Evolutionary conservation across 768 basidiomycete species (phyloP).

Genomic region (Daedaleopsis sinensis): DNA sequence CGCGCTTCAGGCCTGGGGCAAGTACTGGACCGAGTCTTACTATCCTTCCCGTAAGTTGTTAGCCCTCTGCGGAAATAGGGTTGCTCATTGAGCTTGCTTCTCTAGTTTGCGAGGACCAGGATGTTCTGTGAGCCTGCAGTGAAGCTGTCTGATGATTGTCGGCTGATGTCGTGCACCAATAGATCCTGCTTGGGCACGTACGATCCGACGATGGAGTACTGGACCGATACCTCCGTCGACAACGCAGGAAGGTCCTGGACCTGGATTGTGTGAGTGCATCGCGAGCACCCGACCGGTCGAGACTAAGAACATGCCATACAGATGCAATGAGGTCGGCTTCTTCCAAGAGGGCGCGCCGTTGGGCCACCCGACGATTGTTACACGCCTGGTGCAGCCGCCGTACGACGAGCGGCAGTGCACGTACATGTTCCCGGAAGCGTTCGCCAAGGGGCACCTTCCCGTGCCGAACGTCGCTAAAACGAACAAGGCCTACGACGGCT

Average conservation of each 20-base stretch:
- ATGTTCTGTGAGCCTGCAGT: conserved; percentile 43
- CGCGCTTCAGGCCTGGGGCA: conserved; percentile 62
- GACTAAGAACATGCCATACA: conserved; percentile 25
- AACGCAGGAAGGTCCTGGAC: conserved; percentile 65
- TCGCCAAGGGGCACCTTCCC: conserved; percentile 43
- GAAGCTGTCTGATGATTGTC: conserved; percentile 26
- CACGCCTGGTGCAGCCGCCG: conserved; percentile 53
- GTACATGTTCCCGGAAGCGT: conserved; percentile 65
- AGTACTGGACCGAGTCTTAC: conserved; percentile 54
- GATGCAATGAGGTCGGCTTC: conserved; percentile 73
- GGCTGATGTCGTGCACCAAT: not conserved
- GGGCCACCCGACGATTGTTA: conserved; percentile 49
- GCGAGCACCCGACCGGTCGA: not conserved
- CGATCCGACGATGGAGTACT: conserved; percentile 42
- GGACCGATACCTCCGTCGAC: conserved; percentile 57
- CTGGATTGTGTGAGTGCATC: conserved; percentile 58
- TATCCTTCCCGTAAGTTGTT: conserved; percentile 45
- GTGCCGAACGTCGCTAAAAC: conserved; percentile 45
- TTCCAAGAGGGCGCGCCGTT: conserved; percentile 42
- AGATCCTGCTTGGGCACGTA: conserved; percentile 45
- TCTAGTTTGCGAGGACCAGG: conserved; percentile 53
- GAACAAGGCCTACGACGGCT: conserved; percentile 59
- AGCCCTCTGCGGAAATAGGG: not conserved
- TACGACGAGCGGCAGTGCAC: conserved; percentile 76
- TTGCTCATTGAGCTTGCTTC: conserved; percentile 5